phyloP scores from a whole-genome alignment of 106 monocot species.

The Dendrobium nobile region DNA sequence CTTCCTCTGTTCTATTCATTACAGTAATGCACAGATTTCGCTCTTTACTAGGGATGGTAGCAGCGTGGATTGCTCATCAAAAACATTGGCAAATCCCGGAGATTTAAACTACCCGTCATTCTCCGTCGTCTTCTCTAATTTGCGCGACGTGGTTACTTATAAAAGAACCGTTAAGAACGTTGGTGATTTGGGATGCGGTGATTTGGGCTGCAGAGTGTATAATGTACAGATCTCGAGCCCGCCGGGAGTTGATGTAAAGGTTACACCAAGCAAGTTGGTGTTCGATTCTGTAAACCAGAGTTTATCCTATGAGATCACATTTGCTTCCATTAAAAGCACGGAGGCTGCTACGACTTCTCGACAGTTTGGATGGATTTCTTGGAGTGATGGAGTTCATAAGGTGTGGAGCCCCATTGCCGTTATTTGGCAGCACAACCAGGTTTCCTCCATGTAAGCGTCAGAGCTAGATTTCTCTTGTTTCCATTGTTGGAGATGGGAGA shows the following conservation, averaged over 20 bases:
- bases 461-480: no score
- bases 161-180: constrained; percentile 13
- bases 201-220: background rate
- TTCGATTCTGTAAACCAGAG: constrained; percentile 5
- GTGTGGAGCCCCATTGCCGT: constrained; percentile 74
- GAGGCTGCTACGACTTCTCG: background rate
- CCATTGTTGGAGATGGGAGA: no score
- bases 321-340: constrained; percentile 10
- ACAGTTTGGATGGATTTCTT: constrained; percentile 53
- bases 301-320: constrained; percentile 12
- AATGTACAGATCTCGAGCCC: constrained; percentile 1
- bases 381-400: constrained; percentile 56
- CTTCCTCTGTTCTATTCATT: constrained; percentile 31
- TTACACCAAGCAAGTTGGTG: constrained; percentile 8
- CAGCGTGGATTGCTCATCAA: constrained; percentile 10
- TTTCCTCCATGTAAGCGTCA: background rate
- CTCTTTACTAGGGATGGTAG: constrained; percentile 26
- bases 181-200: constrained; percentile 5
- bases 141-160: background rate
- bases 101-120: constrained; percentile 42
- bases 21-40: constrained; percentile 39
- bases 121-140: constrained; percentile 20
- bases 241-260: background rate
- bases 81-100: constrained; percentile 6
- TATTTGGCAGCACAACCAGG: constrained; percentile 21